phyloP scores from a whole-genome alignment of 169 alveolate genomes.

The Cyclospora cayetanensis region DNA sequence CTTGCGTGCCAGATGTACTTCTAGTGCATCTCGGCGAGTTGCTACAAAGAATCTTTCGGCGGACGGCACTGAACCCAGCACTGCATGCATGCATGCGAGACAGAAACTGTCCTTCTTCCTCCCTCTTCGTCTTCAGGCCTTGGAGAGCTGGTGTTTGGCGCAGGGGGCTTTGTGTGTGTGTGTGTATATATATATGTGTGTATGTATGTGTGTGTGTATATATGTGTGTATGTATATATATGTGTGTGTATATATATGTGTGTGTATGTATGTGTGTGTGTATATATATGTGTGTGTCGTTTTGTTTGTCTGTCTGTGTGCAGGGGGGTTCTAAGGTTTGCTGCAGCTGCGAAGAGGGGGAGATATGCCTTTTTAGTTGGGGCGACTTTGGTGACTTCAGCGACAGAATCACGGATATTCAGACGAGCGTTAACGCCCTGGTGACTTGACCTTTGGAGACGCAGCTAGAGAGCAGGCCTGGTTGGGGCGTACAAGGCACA shows the following conservation, averaged over 20 bases:
- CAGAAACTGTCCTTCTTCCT: neutral
- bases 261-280: too few species aligned
- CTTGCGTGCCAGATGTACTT: neutral
- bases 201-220: too few species aligned
- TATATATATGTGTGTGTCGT: too few species aligned
- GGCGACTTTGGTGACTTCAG: slow-evolving; percentile 65
- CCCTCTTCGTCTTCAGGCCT: neutral
- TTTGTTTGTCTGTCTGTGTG: neutral
- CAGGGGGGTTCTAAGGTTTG: slow-evolving; percentile 66
- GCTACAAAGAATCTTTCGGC: neutral
- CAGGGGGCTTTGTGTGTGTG: too few species aligned
- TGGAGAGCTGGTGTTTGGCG: neutral
- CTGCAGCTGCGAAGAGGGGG: slow-evolving; percentile 63
- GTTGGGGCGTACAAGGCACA: too few species aligned
- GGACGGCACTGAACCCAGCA: neutral
- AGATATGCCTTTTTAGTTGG: slow-evolving; percentile 47
- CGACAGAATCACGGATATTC: slow-evolving; percentile 52
- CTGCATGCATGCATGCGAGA: neutral
- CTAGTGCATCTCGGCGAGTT: neutral
- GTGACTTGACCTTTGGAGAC: neutral
- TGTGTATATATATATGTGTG: too few species aligned
- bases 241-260: too few species aligned
- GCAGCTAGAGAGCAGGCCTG: too few species aligned
- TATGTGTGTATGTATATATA: too few species aligned
- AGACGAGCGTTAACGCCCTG: slow-evolving; percentile 25